A percentile compares a stretch with the other conserved stretches of the same genome.
Evolutionary conservation across 1,139 yeast species (phyloP).

Genomic region (Protomyces macrosporus): DNA sequence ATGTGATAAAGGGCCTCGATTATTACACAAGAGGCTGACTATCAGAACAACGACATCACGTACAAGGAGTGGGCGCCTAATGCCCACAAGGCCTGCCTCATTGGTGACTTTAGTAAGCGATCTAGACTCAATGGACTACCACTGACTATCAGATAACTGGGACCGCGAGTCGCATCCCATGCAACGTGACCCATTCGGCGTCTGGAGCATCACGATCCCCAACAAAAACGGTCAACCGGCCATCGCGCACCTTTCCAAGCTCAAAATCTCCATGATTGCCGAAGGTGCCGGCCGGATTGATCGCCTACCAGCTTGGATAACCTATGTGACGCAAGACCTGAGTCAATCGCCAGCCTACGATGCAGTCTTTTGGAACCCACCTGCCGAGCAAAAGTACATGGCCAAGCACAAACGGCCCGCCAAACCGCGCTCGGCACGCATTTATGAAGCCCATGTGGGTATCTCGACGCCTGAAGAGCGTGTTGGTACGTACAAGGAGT

Average conservation of each 20-base stretch:
- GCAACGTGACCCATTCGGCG: slow-evolving; percentile 58
- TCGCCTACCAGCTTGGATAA: slow-evolving; percentile 85
- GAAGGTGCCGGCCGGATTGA: slow-evolving; percentile 68
- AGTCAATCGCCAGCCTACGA: slow-evolving; percentile 59
- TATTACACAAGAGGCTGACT: background rate
- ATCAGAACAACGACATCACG: slow-evolving; percentile 46
- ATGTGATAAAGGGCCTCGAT: background rate
- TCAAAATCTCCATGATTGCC: slow-evolving; percentile 55
- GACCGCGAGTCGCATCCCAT: slow-evolving; percentile 54
- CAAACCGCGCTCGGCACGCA: slow-evolving; percentile 60
- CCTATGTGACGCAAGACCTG: slow-evolving; percentile 66
- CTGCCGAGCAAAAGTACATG: slow-evolving; percentile 43
- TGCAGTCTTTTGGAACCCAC: slow-evolving; percentile 90
- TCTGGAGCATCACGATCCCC: slow-evolving; percentile 57
- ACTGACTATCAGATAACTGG: slow-evolving; percentile 53
- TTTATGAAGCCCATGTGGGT: slow-evolving; percentile 93
- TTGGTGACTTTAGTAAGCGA: slow-evolving; percentile 71
- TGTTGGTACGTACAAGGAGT: slow-evolving; percentile 78
- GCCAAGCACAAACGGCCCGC: slow-evolving; percentile 55
- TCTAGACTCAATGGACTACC: background rate
- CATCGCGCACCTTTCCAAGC: slow-evolving; percentile 72
- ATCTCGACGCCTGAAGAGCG: slow-evolving; percentile 86
- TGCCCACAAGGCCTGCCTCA: slow-evolving; percentile 64
- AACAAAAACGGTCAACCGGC: slow-evolving; percentile 52
- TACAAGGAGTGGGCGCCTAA: slow-evolving; percentile 88